Conservation (phyloP, 768 basidiomycete species). For the Saitozyma podzolica region DNA sequence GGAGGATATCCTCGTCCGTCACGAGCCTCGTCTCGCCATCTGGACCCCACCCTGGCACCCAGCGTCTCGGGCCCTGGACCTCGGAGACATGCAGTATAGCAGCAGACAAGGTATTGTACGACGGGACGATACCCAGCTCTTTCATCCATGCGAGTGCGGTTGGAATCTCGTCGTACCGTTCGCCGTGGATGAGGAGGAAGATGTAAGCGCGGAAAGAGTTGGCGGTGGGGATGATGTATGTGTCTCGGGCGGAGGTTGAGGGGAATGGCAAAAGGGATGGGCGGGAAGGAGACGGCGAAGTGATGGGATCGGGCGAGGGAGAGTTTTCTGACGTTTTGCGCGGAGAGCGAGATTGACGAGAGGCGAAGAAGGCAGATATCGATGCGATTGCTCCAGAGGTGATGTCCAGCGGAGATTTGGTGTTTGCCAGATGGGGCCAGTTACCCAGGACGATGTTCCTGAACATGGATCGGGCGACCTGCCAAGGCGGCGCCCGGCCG, state of each 20-base stretch:
- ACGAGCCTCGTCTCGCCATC: conserved; percentile 20
- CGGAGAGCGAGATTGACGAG: not conserved
- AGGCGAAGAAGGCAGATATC: not conserved
- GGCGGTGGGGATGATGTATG: conserved; percentile 59
- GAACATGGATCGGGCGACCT: conserved; percentile 61
- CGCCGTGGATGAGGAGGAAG: conserved; percentile 61
- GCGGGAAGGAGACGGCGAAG: not conserved
- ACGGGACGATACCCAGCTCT: conserved; percentile 60
- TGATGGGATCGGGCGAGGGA: not conserved
- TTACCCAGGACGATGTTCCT: conserved; percentile 62
- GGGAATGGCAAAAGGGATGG: conserved; percentile 6
- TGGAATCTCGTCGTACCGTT: conserved; percentile 64
- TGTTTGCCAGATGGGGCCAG: conserved; percentile 55
- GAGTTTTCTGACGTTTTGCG: not conserved
- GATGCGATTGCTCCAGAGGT: not conserved
- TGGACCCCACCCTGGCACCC: conserved; percentile 21
- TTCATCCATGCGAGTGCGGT: conserved; percentile 73
- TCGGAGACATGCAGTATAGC: conserved; percentile 73
- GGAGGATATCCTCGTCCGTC: conserved; percentile 38
- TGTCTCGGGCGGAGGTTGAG: conserved; percentile 34
- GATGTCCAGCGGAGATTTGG: conserved; percentile 55
- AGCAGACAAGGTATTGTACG: conserved; percentile 61
- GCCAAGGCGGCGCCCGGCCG: conserved; percentile 53
- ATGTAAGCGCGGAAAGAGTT: conserved; percentile 63
- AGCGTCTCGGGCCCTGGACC: conserved; percentile 58